Percentiles rank a stretch among this genome's conserved stretches.
Evolutionary conservation across 2,329 filamentous ascomycete species (phyloP).

Genomic region (Paecilomyces dactylethromorphus): DNA sequence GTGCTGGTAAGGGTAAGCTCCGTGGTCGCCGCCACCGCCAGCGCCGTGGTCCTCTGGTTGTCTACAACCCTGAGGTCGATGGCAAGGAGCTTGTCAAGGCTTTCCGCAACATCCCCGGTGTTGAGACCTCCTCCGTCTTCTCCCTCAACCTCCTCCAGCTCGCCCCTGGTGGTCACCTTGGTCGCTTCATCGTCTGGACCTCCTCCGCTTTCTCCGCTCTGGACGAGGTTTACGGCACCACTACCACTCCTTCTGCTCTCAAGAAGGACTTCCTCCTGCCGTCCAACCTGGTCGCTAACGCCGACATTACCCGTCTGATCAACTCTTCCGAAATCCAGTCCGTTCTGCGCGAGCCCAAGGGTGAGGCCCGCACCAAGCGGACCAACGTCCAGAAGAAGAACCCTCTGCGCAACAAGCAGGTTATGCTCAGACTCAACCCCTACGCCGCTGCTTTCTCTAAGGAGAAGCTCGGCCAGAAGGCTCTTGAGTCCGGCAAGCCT

Average conservation of each 20-base stretch:
- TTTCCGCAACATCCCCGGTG: conserved; percentile 98
- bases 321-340: conserved; percentile 98
- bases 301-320: conserved; percentile 95
- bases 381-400: conserved; percentile 98
- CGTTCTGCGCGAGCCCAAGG: conserved; percentile 87
- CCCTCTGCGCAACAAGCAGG: conserved; percentile 97
- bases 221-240: conserved; percentile 93
- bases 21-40: conserved; percentile 93
- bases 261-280: conserved; percentile 99
- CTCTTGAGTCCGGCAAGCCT: conserved; percentile 58
- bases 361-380: conserved; percentile 84
- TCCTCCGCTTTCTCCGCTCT: conserved; percentile 94
- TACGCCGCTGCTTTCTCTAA: conserved; percentile 89
- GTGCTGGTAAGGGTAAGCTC: conserved; percentile 98
- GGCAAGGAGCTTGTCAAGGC: conserved; percentile 88
- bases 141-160: conserved; percentile 98
- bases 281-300: conserved; percentile 84
- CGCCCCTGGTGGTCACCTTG: conserved; percentile 95
- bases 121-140: conserved; percentile 92
- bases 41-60: conserved; percentile 93
- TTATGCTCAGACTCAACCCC: conserved; percentile 96
- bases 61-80: conserved; percentile 94
- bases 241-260: conserved; percentile 77
- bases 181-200: conserved; percentile 98
- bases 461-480: conserved; percentile 71